Base-by-base conservation (phyloP, 2,329 filamentous ascomycete genomes). In the Aureobasidium sp. region DNA sequence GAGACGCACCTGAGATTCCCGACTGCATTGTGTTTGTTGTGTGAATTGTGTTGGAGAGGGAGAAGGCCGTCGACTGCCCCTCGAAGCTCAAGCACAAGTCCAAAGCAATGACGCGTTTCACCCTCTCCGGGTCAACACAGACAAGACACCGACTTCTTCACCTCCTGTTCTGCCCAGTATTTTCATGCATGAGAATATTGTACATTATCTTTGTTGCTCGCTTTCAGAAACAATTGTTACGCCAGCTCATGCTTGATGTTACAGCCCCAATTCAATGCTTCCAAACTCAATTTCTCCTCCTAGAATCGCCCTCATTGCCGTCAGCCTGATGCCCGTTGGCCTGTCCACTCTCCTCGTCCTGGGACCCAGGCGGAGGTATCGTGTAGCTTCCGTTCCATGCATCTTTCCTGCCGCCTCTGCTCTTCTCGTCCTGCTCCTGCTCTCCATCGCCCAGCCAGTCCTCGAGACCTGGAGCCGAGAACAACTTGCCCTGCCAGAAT, bases 1-100 rank as follows among this genome's bases (percentile, higher is more conserved):
- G 40, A 48, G 39, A 52, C 70, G 56, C 79, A 87, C 87, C 87
- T 75, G 86, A 84, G 68, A 91, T 91, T 75, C 88, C 88, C 39
- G 88, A 91, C 79, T 91, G 88, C 88, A 91, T 91, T 60, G 68
- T 81, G 69, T 56, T 37, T 61, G 60, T 53, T 52, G 37, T 60
- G 39, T 60, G 56, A 14, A 24, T 31, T 42, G 57, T 22, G 11
- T 31, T 19, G 17, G 24, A 31, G 12, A 58, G n/a, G 5, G 24
- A 50, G 45, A 44, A 24, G 57, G 45, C 35, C 14, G 54, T 60
- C 11, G 56, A 42, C 42, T 59, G 56, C 44, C 44, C 56, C 56
- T 59, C 57, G 35, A 60, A 60, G 57, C 57, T 50, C 44, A 57
- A 24, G 40, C 22, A 39, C 44, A 33, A 45, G 24, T 39, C 24